Evolutionary conservation across 75 land plant genomes (phyloP), one percentile per base, ranked within the genome.

Genomic region (Sequoiadendron giganteum): DNA sequence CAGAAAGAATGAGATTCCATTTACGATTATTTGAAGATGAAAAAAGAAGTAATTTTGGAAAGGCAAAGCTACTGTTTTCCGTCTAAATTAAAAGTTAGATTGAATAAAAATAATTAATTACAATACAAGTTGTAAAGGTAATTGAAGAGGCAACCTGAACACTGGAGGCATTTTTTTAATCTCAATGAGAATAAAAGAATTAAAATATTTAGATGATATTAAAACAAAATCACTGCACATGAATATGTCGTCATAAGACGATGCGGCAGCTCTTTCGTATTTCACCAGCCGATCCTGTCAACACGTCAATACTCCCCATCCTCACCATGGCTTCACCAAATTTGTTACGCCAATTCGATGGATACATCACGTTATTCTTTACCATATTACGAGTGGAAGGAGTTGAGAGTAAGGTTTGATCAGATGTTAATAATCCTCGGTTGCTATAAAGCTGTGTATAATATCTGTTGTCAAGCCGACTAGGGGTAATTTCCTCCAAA

Each of bases 351-450:
- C 65, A 85, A 0, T 10, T n/a, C 1, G 65, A 55, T 14, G 61
- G 61, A 18, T 30, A 9, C 34, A 21, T 30, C 1, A 34, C 28
- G 32, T 85, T 85, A 19, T 1, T 32, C 19, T 30, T 49, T 16
- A 85, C 86, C 86, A 85, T 48, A 39, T 13, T 85, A 8, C 13
- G 0, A 25, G 86, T 81, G 1, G 21, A 48, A 14, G 49, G 39
- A 25, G 10, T 81, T 32, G 52, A 36, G 38, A 56, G 13, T 28
- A 88, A 84, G 16, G 88, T 84, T 16, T 55, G 85, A 84, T 91
- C 92, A 9, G 92, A 91, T n/a, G 73, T n/a, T 42, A 91, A 68
- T 83, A 91, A 8, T 0, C 87, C 92, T 19, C 82, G 77, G 1
- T 82, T 70, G 21, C 4, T 55, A 8, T 81, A 79, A 77, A 91